Base-by-base conservation (phyloP, 352 stramenopile genomes). In the Phytophthora capsici region DNA sequence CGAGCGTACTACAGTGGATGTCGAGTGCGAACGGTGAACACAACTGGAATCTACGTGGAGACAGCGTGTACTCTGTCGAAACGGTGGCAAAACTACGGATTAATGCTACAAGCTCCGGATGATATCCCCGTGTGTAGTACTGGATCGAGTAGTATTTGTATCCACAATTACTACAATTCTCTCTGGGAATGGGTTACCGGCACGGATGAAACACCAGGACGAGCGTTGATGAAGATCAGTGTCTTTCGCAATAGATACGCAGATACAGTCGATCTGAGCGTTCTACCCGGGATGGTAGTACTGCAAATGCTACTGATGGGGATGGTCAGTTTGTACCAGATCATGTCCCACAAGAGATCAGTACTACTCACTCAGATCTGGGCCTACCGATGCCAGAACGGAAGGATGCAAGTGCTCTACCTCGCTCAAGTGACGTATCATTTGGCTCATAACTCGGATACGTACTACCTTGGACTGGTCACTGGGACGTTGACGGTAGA, bases 121-220 rank as follows among this genome's bases (percentile, higher is more conserved):
- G 60, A 75, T 61, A 68, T 75, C 8, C 55, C 56, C 20, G 36
- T 66, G 14, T 75, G 66, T 34, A 71, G 32, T 7, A 77, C 68
- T 7, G 68, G 64, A 2, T 43, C 12, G 1, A 23, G 20, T 17
- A 63, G 46, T 17, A 45, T 70, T 19, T 76, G 63, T 25, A 70
- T 76, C 1, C 68, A 72, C 63, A 76, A 76, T 14, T 69, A 72
- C 46, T 76, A 69, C 41, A 76, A 76, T 32, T 69, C 63, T 13
- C 32, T 66, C 0, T 77, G 69, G 65, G 65, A 77, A 30, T 74
- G 54, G 64, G 58, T 71, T 6, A 70, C 64, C 0, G 55, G 54
- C 0, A 64, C 40, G 0, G 55, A 73, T 22, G 19, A 20, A 1
- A 73, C 46, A 4, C 58, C 64, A 1, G 57, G 64, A 6, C 64